phyloP scores from a whole-genome alignment of 441 rosid species.

The Adansonia grandidieri region DNA sequence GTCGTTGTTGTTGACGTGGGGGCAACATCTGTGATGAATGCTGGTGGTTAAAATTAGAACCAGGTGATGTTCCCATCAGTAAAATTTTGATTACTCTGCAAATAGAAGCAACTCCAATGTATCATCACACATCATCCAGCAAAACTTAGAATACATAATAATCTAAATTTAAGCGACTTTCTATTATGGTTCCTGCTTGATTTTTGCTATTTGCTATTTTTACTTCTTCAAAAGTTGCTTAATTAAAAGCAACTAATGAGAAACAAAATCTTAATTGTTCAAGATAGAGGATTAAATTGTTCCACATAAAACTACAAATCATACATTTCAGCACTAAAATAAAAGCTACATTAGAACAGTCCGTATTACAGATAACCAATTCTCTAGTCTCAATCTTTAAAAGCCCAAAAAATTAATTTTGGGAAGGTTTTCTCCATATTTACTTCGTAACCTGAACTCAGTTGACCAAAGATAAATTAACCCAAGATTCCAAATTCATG shows the following conservation, averaged over 20 bases:
- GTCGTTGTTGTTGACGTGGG: slow-evolving; percentile 80
- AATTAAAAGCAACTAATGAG: neutral
- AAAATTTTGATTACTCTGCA: slow-evolving; percentile 34
- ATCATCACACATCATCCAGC: slow-evolving; percentile 14
- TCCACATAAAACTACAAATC: neutral
- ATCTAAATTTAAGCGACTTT: neutral
- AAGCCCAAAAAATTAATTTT: neutral
- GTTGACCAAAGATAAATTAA: neutral
- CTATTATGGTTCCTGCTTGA: neutral
- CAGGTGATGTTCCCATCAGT: slow-evolving; percentile 85
- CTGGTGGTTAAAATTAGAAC: slow-evolving; percentile 73
- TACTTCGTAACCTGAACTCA: neutral
- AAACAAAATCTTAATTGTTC: neutral
- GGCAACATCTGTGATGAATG: slow-evolving; percentile 70
- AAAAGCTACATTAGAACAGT: neutral
- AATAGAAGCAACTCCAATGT: neutral
- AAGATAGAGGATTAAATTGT: neutral
- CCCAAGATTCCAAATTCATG: neutral
- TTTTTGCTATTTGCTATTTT: neutral
- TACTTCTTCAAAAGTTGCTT: neutral
- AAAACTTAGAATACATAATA: neutral
- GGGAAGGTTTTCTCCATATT: neutral
- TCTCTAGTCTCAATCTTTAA: neutral
- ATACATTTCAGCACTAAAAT: neutral
- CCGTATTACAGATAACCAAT: neutral